Evolutionary conservation across 306 rosid genomes (phyloP), one percentile per base, ranked within the genome.

Genomic region (Urtica urens): DNA sequence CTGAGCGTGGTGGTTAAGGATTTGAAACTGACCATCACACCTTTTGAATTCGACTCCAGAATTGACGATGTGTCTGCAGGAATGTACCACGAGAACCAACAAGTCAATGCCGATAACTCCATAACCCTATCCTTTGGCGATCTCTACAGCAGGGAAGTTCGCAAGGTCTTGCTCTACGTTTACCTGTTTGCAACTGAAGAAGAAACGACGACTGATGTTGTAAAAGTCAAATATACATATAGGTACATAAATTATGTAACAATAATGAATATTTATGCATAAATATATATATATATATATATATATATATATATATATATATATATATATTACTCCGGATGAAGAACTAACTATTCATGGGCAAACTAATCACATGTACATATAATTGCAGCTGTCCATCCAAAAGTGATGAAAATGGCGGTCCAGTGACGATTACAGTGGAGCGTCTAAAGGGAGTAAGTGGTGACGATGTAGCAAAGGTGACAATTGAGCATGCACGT

Each of bases 1-100:
- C 55, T 70, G 4, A 70, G 66, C 14, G 71, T 70, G 18, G 67
- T 64, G 41, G 63, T 45, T 31, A 62, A 70, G 41, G 75, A 70
- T 27, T 44, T 70, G 14, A 49, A 57, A 2, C 50, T 70, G 18
- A 60, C 43, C 0, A 15, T 64, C 50, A 22, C 6, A 11, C 18
- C 22, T 21, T 14, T 39, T 22, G 10, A 15, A 8, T 0, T 11
- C 4, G 17, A 23, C 3, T 45, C 50, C 9, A 45, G 16, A 23
- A 45, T 45, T 3, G 1, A 12, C 3, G 28, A 26, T 10, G 53
- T 25, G 22, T 26, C 3, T 16, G 35, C 53, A 0, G 53, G 53
- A 47, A 47, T n/a, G 13, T 47, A 47, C n/a, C n/a, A n/a, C n/a
- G n/a, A n/a, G n/a, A n/a, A n/a, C 10, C 53, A 33, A 7, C 18